Evolutionary conservation across 306 rosid species (phyloP).

Genomic region (Malus domestica): DNA sequence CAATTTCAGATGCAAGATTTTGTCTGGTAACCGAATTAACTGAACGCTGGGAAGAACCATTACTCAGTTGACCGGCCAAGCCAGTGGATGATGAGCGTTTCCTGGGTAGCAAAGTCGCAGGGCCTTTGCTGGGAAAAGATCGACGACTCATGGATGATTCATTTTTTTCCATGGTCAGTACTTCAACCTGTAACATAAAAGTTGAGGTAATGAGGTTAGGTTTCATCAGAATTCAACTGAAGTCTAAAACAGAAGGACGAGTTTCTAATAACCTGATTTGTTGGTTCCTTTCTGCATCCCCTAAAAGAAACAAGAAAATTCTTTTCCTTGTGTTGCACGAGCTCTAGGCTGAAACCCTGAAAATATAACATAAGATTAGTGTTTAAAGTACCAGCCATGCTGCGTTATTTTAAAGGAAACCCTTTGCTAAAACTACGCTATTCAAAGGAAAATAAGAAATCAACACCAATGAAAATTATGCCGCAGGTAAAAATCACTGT

Average conservation of each 20-base stretch:
- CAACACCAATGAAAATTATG: neutral
- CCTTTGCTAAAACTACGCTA: neutral
- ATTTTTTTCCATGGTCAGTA: conserved; percentile 62
- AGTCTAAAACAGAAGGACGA: neutral
- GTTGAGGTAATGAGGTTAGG: neutral
- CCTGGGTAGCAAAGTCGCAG: conserved; percentile 39
- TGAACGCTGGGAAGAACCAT: conserved; percentile 50
- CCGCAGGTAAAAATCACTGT: conserved; percentile 3
- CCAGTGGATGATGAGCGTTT: conserved; percentile 47
- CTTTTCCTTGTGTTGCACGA: conserved; percentile 76
- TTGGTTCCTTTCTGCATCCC: conserved; percentile 81
- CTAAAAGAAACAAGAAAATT: conserved; percentile 95
- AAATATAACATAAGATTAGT: neutral
- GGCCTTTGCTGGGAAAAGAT: conserved; percentile 44
- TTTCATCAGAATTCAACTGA: neutral
- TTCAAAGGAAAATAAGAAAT: neutral
- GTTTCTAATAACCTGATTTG: conserved; percentile 64
- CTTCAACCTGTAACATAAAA: conserved; percentile 54
- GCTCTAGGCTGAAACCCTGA: conserved; percentile 88
- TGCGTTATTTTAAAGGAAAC: neutral
- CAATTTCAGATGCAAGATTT: conserved; percentile 72
- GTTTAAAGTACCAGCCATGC: conserved; percentile 5
- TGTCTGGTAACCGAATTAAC: conserved; percentile 59
- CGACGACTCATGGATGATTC: conserved; percentile 41
- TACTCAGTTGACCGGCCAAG: conserved; percentile 48